Evolutionary conservation across 805 yeast species (phyloP).

Genomic region (Saccharomycopsis guyanensis): DNA sequence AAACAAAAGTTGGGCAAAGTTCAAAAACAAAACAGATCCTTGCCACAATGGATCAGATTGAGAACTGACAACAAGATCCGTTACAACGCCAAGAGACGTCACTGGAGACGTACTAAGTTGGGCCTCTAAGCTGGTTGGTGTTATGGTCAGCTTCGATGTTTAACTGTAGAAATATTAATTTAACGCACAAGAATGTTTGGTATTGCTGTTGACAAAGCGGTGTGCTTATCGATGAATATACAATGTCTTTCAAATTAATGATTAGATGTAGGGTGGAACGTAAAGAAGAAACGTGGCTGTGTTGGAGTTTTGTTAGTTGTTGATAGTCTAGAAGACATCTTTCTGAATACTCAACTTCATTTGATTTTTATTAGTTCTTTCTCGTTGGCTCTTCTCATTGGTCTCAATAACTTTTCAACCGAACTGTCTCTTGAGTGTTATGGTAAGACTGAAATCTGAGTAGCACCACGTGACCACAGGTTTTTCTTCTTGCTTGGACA

Average conservation of each 20-base stretch:
- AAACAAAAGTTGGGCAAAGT: constrained; percentile 99
- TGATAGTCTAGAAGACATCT: too few relatives aligned
- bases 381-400: too few relatives aligned
- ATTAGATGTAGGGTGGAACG: not conserved
- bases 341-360: too few relatives aligned
- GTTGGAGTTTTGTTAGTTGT: too few relatives aligned
- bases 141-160: not conserved
- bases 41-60: constrained; percentile 99
- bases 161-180: not conserved
- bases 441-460: too few relatives aligned
- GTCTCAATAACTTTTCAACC: too few relatives aligned
- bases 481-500: too few relatives aligned
- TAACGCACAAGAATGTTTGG: not conserved
- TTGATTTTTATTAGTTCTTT: too few relatives aligned
- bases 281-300: not conserved
- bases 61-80: constrained; percentile 96
- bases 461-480: too few relatives aligned
- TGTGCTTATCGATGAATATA: not conserved
- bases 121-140: constrained; percentile 49
- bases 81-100: constrained; percentile 99
- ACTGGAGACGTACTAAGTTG: constrained; percentile 99
- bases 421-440: too few relatives aligned
- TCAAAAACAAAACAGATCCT: constrained; percentile 97
- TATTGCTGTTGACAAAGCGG: not conserved
- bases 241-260: not conserved